These are phyloP conservation scores for Jackrogersella multiformis DNA, from an alignment of 495 filamentous ascomycete genomes.

Conservation along the genomic window DNA sequence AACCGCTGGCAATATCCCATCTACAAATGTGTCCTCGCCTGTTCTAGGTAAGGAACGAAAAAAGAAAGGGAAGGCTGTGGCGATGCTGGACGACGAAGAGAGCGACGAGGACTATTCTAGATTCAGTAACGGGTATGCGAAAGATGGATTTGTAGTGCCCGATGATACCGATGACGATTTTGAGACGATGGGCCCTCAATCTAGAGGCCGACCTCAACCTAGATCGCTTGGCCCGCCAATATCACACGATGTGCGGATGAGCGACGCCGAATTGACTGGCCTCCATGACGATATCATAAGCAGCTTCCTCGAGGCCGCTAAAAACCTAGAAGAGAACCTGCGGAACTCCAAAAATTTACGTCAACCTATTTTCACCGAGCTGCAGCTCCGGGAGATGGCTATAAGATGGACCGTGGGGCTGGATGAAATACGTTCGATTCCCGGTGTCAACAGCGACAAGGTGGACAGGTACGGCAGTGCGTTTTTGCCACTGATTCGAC, in stretches of 20 bases:
- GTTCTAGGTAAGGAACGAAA: constrained; percentile 54
- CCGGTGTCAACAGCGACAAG: constrained; percentile 73
- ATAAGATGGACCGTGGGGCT: constrained; percentile 71
- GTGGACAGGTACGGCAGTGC: constrained; percentile 72
- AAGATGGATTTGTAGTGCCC: constrained; percentile 65
- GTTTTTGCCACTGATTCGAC: constrained; percentile 71
- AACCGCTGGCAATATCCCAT: constrained; percentile 50
- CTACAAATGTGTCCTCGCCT: constrained; percentile 90
- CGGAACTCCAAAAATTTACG: constrained; percentile 69
- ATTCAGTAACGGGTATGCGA: constrained; percentile 56
- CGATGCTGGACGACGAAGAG: constrained; percentile 41
- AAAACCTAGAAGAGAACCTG: constrained; percentile 69
- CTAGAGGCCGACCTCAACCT: constrained; percentile 43
- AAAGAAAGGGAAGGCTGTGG: constrained; percentile 58
- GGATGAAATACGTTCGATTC: constrained; percentile 71
- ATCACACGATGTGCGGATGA: constrained; percentile 70
- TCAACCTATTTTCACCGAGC: constrained; percentile 78
- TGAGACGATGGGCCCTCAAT: constrained; percentile 60
- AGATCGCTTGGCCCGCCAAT: constrained; percentile 72
- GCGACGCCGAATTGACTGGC: constrained; percentile 62
- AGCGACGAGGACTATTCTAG: constrained; percentile 47
- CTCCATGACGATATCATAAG: constrained; percentile 63
- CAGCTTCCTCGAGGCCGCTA: constrained; percentile 77
- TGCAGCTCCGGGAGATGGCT: constrained; percentile 82
- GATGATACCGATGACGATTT: constrained; percentile 66